Evolutionary conservation across 2,329 filamentous ascomycete genomes (phyloP).

Genomic region (Nemania serpens): DNA sequence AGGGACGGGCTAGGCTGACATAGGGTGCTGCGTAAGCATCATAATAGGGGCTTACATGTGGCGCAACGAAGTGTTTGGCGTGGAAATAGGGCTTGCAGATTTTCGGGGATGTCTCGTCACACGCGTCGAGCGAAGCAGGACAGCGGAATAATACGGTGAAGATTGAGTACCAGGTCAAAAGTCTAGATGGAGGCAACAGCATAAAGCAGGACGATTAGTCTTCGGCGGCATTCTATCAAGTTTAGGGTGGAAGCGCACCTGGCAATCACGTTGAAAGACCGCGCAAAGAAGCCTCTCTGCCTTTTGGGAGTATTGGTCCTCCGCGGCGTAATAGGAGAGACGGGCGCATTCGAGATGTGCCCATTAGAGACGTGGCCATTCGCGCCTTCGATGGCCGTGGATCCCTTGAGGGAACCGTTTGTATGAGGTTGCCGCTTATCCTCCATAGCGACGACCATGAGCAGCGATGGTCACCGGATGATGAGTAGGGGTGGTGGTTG

Average conservation of each 20-base stretch:
- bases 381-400: conserved; percentile 36
- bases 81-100: conserved; percentile 85
- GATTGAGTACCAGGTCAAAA: conserved; percentile 85
- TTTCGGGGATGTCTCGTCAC: conserved; percentile 71
- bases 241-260: conserved; percentile 45
- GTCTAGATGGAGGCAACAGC: conserved; percentile 50
- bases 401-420: conserved; percentile 46
- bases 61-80: conserved; percentile 65
- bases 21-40: conserved; percentile 82
- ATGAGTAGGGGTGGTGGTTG: too few relatives aligned
- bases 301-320: conserved; percentile 34
- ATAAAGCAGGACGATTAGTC: conserved; percentile 21
- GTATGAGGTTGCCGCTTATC: conserved; percentile 33
- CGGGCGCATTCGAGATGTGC: conserved; percentile 46
- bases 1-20: conserved; percentile 75
- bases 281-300: conserved; percentile 42
- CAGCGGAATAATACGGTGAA: conserved; percentile 82
- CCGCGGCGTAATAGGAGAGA: conserved; percentile 40
- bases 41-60: conserved; percentile 85
- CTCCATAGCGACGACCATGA: conserved; percentile 26
- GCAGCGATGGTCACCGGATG: background rate
- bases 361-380: conserved; percentile 43
- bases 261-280: conserved; percentile 55
- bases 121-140: conserved; percentile 69
- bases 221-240: background rate